Evolutionary conservation across 257 asterid genomes (phyloP), one percentile per base, ranked within the genome.

Genomic region (Rehmannia glutinosa): DNA sequence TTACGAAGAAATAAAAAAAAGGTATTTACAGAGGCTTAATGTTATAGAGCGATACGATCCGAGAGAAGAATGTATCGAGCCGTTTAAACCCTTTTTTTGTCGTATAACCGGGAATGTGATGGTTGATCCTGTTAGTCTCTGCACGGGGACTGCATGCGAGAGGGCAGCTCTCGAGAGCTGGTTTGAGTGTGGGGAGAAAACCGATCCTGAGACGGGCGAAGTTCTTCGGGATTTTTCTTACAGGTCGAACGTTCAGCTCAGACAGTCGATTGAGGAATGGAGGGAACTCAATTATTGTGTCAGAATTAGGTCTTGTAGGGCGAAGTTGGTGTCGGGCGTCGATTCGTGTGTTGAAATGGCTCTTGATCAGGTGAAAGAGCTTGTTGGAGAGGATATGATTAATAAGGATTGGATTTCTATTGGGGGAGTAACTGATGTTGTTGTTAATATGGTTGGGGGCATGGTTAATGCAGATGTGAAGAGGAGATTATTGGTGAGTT

Each of bases 261-360:
- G 93, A 47, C 87, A 83, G 59, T 81, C 87, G 0, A 86, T 86
- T 25, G 84, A 86, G 51, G 93, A 83, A 35, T 83, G 90, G 92
- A 79, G 82, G 70, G 93, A 86, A 63, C 84, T 86, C 38, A 83
- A 86, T 39, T 83, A 86, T 49, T 83, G 90, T 19, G 73, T 77
- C 49, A 79, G 55, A 52, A 83, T 86, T 64, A 77, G 90, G 73
- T 80, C 87, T 42, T 83, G 87, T 54, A 75, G 71, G 76, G 75
- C 60, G 20, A 86, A 75, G 36, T 32, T 83, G 59, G 64, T 25
- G 10, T 67, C 73, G 1, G 75, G 71, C 43, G 65, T 41, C 3
- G 83, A 73, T 24, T 73, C 75, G 2, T 57, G 32, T 7, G 36
- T 83, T 1, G 46, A 71, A 46, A 83, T 81, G 60, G 83, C 83